Conservation (phyloP, 78 protist genomes). For the Mastigamoeba balamuthi region DNA sequence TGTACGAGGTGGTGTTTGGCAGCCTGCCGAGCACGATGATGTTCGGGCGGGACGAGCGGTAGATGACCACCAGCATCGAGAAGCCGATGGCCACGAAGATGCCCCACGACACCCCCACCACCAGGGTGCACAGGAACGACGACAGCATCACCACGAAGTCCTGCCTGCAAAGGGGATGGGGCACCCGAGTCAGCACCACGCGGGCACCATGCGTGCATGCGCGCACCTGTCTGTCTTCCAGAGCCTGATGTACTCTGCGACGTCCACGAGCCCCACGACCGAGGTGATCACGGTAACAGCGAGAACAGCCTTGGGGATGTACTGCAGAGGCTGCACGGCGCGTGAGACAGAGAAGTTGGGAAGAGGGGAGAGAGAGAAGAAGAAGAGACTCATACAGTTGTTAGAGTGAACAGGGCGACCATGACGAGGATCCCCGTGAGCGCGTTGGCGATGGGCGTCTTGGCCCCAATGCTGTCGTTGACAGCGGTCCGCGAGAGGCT, state of each 20-base stretch:
- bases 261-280: conserved; percentile 42
- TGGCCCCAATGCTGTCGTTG: conserved; percentile 42
- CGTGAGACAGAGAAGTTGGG: not conserved
- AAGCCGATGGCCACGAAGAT: conserved; percentile 29
- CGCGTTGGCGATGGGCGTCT: conserved; percentile 35
- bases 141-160: conserved; percentile 14
- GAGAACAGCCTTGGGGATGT: conserved; percentile 49
- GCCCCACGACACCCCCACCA: conserved; percentile 46
- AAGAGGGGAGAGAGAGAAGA: not conserved
- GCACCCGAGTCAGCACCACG: too few relatives aligned
- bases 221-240: conserved; percentile 31
- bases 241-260: conserved; percentile 2
- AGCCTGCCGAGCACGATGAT: conserved; percentile 49
- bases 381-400: not conserved
- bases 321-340: conserved; percentile 11
- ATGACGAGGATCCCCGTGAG: conserved; percentile 7
- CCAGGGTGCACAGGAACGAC: conserved; percentile 39
- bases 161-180: too few relatives aligned
- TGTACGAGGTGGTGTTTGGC: conserved; percentile 31
- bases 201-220: too few relatives aligned
- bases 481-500: conserved; percentile 61
- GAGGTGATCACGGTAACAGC: conserved; percentile 56
- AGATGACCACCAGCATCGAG: conserved; percentile 39
- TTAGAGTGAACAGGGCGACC: conserved; percentile 1
- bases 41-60: conserved; percentile 33